These are phyloP conservation scores for Dryadomyces quercivorus DNA, from an alignment of 2,329 filamentous ascomycete species.

Conservation along the genomic window DNA sequence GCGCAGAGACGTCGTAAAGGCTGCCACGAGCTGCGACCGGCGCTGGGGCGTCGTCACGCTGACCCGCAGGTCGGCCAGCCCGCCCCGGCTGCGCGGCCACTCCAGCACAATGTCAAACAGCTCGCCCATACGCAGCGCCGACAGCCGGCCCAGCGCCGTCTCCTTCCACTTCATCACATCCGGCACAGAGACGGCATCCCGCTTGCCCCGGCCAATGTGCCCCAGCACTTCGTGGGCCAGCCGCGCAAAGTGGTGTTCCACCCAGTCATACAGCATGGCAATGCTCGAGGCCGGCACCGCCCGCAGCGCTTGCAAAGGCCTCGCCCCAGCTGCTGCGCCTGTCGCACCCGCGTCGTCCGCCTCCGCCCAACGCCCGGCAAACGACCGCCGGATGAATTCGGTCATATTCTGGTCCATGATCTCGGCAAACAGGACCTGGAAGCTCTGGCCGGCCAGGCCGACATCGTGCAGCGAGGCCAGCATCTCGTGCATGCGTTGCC, in stretches of 20 bases:
- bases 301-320: background rate
- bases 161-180: slow-evolving; percentile 60
- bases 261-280: slow-evolving; percentile 49
- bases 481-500: slow-evolving; percentile 38
- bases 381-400: slow-evolving; percentile 48
- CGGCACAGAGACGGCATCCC: slow-evolving; percentile 30
- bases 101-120: slow-evolving; percentile 68
- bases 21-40: slow-evolving; percentile 56
- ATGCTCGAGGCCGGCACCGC: slow-evolving; percentile 30
- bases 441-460: slow-evolving; percentile 55
- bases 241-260: slow-evolving; percentile 54
- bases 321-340: background rate
- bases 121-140: slow-evolving; percentile 55
- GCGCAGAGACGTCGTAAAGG: slow-evolving; percentile 54
- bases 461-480: slow-evolving; percentile 49
- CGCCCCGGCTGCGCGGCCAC: slow-evolving; percentile 61
- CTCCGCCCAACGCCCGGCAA: slow-evolving; percentile 49
- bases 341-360: too few species aligned
- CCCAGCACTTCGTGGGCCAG: slow-evolving; percentile 50
- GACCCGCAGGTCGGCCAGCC: slow-evolving; percentile 61
- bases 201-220: slow-evolving; percentile 19
- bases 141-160: slow-evolving; percentile 55
- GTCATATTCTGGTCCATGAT: slow-evolving; percentile 56
- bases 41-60: slow-evolving; percentile 56
- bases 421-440: slow-evolving; percentile 60